Evolutionary conservation across 306 rosid species (phyloP).

Genomic region (Glycine latifolia): DNA sequence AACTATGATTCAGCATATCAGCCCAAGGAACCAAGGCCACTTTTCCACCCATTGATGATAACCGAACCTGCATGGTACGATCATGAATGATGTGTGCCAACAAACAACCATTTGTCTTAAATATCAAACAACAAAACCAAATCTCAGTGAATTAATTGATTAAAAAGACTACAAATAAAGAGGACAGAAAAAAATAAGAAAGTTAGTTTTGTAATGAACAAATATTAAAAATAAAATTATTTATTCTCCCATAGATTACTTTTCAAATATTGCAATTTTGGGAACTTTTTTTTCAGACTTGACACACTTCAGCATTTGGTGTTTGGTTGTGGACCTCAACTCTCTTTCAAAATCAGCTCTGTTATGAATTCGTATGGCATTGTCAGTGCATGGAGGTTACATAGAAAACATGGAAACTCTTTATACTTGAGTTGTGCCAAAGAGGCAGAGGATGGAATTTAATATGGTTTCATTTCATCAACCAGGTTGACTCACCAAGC

Average conservation of each 20-base stretch:
- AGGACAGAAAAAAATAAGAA: neutral
- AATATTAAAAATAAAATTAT: constrained; percentile 21
- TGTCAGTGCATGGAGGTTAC: neutral
- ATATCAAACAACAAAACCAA: constrained; percentile 32
- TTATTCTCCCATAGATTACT: constrained; percentile 10
- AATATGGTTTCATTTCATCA: constrained; percentile 24
- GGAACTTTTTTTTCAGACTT: neutral
- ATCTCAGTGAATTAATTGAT: constrained; percentile 9
- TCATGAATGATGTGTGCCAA: constrained; percentile 33
- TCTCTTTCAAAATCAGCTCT: constrained; percentile 16
- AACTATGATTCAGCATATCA: constrained; percentile 94
- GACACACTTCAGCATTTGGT: constrained; percentile 1
- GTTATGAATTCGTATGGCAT: constrained; percentile 10
- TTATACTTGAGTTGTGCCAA: neutral
- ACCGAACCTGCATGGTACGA: constrained; percentile 74
- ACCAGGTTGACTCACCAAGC: constrained; percentile 75
- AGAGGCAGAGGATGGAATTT: constrained; percentile 28
- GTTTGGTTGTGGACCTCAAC: neutral
- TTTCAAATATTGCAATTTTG: neutral
- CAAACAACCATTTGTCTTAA: constrained; percentile 25
- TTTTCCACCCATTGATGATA: constrained; percentile 85
- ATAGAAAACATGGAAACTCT: neutral
- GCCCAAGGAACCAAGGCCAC: constrained; percentile 99
- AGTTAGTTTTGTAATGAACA: neutral
- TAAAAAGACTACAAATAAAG: constrained; percentile 6